Percentiles rank a stretch among this genome's conserved stretches.
Conservation (phyloP, 202 grass and related monocot species). For the Schoenoplectus triqueter region DNA sequence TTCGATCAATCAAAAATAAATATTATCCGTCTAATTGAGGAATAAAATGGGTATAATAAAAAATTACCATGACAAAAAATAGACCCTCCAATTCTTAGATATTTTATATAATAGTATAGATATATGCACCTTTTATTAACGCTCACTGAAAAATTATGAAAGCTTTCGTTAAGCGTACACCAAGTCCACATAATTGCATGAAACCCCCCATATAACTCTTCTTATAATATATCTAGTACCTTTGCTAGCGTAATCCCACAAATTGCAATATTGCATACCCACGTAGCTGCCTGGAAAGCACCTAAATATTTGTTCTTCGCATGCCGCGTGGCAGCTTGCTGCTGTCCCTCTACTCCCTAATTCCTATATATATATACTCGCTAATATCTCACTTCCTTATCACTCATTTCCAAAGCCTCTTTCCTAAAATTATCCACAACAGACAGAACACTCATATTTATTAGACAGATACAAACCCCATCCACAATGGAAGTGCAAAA, state of each 20-base stretch:
- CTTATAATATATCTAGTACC: conserved; percentile 31
- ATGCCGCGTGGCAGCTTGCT: neutral
- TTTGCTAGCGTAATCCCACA: conserved; percentile 25
- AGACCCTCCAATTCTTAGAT: too few species aligned
- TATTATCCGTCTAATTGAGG: too few species aligned
- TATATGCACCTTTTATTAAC: too few species aligned
- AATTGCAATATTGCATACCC: neutral
- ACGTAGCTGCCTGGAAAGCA: conserved; percentile 25
- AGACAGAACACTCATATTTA: neutral
- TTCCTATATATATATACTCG: conserved; percentile 38
- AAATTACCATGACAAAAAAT: too few species aligned
- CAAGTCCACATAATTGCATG: conserved; percentile 22
- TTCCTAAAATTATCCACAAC: conserved; percentile 7
- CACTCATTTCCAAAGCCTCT: neutral
- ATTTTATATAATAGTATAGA: too few species aligned
- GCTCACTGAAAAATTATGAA: neutral
- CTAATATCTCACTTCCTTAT: conserved; percentile 29
- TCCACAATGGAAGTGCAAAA: conserved; percentile 7
- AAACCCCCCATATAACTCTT: neutral
- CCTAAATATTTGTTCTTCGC: conserved; percentile 23
- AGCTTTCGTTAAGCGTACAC: conserved; percentile 2
- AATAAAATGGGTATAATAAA: too few species aligned
- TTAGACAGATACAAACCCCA: neutral
- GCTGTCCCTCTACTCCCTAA: conserved; percentile 6
- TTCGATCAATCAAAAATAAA: too few species aligned